phyloP scores from a whole-genome alignment of 1,139 yeast genomes.

The Zygosaccharomyces sapae region DNA sequence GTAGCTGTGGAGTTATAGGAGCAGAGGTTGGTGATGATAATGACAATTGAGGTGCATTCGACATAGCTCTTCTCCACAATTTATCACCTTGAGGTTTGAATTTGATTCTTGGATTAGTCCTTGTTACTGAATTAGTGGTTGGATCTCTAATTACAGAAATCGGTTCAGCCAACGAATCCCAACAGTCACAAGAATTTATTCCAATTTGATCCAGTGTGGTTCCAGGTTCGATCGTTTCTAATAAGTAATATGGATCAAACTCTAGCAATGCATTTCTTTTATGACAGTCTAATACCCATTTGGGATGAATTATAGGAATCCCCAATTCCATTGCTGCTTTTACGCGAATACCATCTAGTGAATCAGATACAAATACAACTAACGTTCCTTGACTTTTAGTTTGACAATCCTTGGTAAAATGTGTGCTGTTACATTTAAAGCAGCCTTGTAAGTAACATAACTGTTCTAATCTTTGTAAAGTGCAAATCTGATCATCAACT shows the following conservation, averaged over 20 bases:
- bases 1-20: background rate
- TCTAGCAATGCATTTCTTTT: slow-evolving; percentile 58
- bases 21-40: slow-evolving; percentile 1
- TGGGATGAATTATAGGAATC: slow-evolving; percentile 62
- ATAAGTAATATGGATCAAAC: slow-evolving; percentile 45
- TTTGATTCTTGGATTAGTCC: slow-evolving; percentile 14
- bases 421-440: slow-evolving; percentile 22
- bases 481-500: slow-evolving; percentile 11
- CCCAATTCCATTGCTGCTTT: slow-evolving; percentile 28
- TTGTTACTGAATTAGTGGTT: slow-evolving; percentile 23
- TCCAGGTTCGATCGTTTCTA: slow-evolving; percentile 32
- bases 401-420: slow-evolving; percentile 25
- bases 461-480: slow-evolving; percentile 20
- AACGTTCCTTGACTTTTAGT: slow-evolving; percentile 15
- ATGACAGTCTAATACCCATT: slow-evolving; percentile 66
- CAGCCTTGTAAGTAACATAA: slow-evolving; percentile 24
- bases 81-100: slow-evolving; percentile 27
- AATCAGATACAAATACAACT: slow-evolving; percentile 31
- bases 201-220: slow-evolving; percentile 39
- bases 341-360: slow-evolving; percentile 27
- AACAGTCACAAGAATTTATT: slow-evolving; percentile 47
- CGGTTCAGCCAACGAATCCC: slow-evolving; percentile 40
- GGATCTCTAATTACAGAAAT: slow-evolving; percentile 10
- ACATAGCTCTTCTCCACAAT: slow-evolving; percentile 29
- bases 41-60: slow-evolving; percentile 5